These are phyloP conservation scores for Aurifilum marmelostoma DNA, from an alignment of 2,329 filamentous ascomycete genomes.

Conservation along the genomic window DNA sequence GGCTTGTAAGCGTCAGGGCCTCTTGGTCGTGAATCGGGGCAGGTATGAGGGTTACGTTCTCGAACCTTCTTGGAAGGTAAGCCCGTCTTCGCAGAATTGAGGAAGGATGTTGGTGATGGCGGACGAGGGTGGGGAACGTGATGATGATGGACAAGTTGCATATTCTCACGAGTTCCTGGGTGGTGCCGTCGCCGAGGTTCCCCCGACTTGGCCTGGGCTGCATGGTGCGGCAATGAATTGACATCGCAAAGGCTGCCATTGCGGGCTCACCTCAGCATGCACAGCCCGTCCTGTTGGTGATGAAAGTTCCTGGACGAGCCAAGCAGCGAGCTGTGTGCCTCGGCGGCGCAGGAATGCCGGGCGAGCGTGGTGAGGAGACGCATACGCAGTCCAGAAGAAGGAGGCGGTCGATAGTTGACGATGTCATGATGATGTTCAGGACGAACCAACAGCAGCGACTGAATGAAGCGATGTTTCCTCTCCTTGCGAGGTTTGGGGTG, in stretches of 20 bases:
- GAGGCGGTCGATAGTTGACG: neutral
- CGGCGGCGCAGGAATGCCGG: neutral
- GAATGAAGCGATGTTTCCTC: neutral
- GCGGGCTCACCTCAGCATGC: neutral
- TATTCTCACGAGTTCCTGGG: neutral
- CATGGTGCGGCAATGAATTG: neutral
- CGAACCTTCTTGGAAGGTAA: constrained; percentile 10
- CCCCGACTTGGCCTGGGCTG: neutral
- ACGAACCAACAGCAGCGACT: constrained; percentile 15
- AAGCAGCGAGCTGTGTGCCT: neutral
- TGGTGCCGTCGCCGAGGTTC: neutral
- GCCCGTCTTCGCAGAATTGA: neutral
- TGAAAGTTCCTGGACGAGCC: neutral
- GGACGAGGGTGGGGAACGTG: neutral
- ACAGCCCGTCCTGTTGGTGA: constrained; percentile 1
- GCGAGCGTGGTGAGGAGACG: neutral
- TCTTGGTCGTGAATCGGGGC: neutral
- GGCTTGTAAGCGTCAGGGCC: neutral
- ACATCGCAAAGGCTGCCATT: neutral
- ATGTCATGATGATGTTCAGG: neutral
- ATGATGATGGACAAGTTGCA: neutral
- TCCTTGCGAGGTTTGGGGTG: neutral
- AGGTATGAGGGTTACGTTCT: constrained; percentile 2
- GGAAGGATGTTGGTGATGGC: constrained; percentile 12
- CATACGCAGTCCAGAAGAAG: neutral